Evolutionary conservation across 2,329 filamentous ascomycete genomes (phyloP), one percentile per base, ranked within the genome.

Genomic region (Fusarium tupiense): DNA sequence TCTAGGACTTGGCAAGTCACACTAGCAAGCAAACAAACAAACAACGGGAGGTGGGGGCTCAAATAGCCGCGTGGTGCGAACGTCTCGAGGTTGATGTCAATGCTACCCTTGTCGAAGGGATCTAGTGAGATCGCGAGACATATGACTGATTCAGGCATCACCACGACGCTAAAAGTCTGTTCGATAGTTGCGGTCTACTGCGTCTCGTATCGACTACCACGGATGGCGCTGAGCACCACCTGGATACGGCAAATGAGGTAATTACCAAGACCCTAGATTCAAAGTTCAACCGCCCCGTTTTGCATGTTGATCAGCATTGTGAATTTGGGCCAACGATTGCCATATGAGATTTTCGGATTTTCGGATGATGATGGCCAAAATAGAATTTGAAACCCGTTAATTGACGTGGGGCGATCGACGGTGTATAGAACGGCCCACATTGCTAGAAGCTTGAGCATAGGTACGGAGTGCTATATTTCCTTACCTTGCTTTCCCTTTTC

Each of bases 51-150:
- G 62, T 57, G 63, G 64, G 29, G 61, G 43, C 38, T 16, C 37
- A 50, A 63, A 66, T 64, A 75, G 62, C 71, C 66, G 71, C 67
- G 69, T 41, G n/a, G 62, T 73, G 75, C 73, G 71, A 76, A 61
- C 40, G 64, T 64, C 38, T 70, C 65, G 50, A 59, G 50, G 59
- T 63, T 56, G 43, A 67, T 47, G 61, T 53, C 53, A 41, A 53
- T 58, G 63, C 46, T 53, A 50, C 38, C 44, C 65, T 41, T 41
- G 29, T 53, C 37, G 46, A 46, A n/a, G 49, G 58, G 50, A 26
- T 56, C 41, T 44, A 54, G 35, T 38, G 31, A 62, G 57, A 67
- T 61, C 67, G 46, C 57, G 67, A 71, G 64, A 64, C 67, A 60
- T 54, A 43, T 37, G 41, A 50, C 37, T 54, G 64, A 75, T 56